Conservation (phyloP, 2,329 filamentous ascomycete species). For the Cordyceps farinosa region DNA sequence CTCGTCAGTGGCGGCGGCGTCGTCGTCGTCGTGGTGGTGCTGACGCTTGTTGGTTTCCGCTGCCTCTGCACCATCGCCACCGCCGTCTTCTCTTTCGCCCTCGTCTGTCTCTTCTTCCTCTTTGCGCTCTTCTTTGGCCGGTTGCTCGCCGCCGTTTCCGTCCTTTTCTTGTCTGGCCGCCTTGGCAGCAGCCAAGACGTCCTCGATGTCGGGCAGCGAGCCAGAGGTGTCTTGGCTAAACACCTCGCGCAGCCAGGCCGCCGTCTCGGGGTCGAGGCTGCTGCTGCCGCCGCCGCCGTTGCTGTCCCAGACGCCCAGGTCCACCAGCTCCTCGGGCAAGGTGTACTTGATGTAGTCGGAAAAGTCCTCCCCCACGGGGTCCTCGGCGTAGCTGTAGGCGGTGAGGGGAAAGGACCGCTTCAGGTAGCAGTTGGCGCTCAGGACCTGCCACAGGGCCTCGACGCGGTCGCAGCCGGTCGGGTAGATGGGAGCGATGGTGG, state of each 20-base stretch:
- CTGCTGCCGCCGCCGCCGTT: background rate
- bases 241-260: background rate
- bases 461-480: slow-evolving; percentile 15
- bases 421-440: slow-evolving; percentile 15
- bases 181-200: background rate
- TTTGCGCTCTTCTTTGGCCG: too few species aligned
- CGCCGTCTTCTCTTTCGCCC: too few species aligned
- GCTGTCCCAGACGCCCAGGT: background rate
- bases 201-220: slow-evolving; percentile 10
- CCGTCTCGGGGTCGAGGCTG: background rate
- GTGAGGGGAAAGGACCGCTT: slow-evolving; percentile 13
- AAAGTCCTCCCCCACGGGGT: slow-evolving; percentile 14
- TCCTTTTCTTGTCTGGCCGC: background rate
- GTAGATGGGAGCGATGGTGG: background rate
- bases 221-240: slow-evolving; percentile 1
- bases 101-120: background rate
- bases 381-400: slow-evolving; percentile 12
- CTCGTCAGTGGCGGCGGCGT: too few species aligned
- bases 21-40: too few species aligned
- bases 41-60: too few species aligned
- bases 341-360: slow-evolving; percentile 10
- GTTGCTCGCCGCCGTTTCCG: background rate
- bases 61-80: too few species aligned
- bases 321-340: background rate
- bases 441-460: slow-evolving; percentile 17